Evolutionary conservation across 768 basidiomycete species (phyloP).

Genomic region (Suillus occidentalis): DNA sequence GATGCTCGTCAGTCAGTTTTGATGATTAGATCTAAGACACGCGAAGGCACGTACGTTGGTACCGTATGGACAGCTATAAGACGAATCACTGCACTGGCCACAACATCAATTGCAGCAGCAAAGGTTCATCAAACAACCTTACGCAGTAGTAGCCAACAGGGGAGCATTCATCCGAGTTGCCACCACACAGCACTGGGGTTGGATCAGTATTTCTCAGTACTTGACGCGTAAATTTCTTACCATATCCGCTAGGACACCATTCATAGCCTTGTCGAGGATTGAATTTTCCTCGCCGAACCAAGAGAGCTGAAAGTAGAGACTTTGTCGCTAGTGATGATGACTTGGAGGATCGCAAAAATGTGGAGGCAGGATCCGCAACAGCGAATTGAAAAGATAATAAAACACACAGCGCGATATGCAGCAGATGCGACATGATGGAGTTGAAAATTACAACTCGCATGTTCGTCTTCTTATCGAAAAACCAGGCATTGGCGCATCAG

Average conservation of each 20-base stretch:
- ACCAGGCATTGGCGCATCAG: neutral
- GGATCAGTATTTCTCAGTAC: neutral
- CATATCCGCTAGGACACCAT: neutral
- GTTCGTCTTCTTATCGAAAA: neutral
- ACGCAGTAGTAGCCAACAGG: slow-evolving; percentile 23
- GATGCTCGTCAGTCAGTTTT: slow-evolving; percentile 5
- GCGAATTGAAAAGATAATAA: neutral
- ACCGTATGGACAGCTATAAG: slow-evolving; percentile 13
- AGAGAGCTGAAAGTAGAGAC: neutral
- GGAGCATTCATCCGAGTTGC: slow-evolving; percentile 17
- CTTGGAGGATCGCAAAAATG: neutral
- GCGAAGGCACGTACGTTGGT: slow-evolving; percentile 10
- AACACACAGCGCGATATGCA: neutral
- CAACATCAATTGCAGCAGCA: neutral
- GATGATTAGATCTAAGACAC: neutral
- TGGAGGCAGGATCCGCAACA: neutral
- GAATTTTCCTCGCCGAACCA: neutral
- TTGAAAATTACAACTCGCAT: neutral
- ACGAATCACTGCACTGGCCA: slow-evolving; percentile 12
- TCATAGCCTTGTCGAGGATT: neutral
- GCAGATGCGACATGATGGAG: neutral
- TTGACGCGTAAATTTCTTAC: neutral
- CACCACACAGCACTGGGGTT: slow-evolving; percentile 17
- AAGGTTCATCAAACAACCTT: neutral
- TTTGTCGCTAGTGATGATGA: neutral